phyloP scores from a whole-genome alignment of 495 filamentous ascomycete species.

The Penicillium robsamsonii region DNA sequence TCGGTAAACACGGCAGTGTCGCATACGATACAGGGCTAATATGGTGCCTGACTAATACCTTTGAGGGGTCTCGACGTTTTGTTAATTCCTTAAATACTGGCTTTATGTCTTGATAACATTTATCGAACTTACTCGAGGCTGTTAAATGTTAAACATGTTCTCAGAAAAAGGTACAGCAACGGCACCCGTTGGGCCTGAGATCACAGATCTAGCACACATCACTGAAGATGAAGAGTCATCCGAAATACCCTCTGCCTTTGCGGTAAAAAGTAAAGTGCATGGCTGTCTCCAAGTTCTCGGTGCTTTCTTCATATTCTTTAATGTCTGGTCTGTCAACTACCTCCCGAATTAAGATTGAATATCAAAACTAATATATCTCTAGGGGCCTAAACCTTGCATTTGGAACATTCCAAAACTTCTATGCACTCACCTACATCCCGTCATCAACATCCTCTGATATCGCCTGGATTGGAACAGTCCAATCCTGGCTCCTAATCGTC shows the following conservation, averaged over 20 bases:
- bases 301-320: conserved; percentile 32
- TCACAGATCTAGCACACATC: conserved; percentile 3
- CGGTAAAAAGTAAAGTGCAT: conserved; percentile 1
- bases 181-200: neutral
- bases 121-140: neutral
- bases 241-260: neutral
- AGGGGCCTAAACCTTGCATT: conserved; percentile 42
- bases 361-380: neutral
- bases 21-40: neutral
- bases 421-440: conserved; percentile 28
- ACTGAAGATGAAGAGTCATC: neutral
- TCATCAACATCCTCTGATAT: conserved; percentile 25
- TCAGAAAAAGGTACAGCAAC: neutral
- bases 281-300: conserved; percentile 29
- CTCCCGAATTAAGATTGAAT: neutral
- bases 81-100: neutral
- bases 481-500: conserved; percentile 40
- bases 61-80: neutral
- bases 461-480: conserved; percentile 49
- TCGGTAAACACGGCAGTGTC: neutral
- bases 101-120: neutral
- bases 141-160: neutral
- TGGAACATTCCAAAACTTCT: conserved; percentile 48
- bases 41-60: conserved; percentile 3
- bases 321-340: conserved; percentile 25